Evolutionary conservation across 768 basidiomycete species (phyloP).

Genomic region (Russula emetica): DNA sequence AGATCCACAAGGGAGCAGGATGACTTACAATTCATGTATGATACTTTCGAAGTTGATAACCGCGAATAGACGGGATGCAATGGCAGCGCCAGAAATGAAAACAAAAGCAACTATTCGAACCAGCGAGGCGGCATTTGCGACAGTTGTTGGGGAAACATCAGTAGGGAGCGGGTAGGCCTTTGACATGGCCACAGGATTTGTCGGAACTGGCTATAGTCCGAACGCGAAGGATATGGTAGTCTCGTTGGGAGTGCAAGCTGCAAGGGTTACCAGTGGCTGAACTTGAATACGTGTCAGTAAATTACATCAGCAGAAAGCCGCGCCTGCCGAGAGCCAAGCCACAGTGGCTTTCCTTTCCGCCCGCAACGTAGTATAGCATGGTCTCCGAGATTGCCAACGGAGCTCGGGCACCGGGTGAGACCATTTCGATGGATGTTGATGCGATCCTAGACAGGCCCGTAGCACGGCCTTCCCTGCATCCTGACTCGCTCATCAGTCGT

Average conservation of each 20-base stretch:
- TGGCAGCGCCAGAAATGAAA: conserved; percentile 90
- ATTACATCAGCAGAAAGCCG: conserved; percentile 3
- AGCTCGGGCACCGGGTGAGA: conserved; percentile 11
- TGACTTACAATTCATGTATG: conserved; percentile 94
- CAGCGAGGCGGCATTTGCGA: conserved; percentile 85
- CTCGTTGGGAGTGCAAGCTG: too few relatives aligned
- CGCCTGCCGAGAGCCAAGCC: too few relatives aligned
- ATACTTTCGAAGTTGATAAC: conserved; percentile 99
- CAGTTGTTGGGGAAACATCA: conserved; percentile 63
- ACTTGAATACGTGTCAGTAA: conserved; percentile 6
- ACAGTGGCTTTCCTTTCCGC: too few relatives aligned
- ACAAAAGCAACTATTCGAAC: conserved; percentile 86
- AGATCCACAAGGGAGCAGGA: neutral
- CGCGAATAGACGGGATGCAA: conserved; percentile 93
- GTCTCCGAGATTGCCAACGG: conserved; percentile 18
- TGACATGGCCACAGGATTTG: conserved; percentile 50
- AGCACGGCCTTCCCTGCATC: conserved; percentile 1
- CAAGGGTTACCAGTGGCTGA: neutral
- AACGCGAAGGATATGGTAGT: too few relatives aligned
- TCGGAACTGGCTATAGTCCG: neutral
- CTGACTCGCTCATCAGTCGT: conserved; percentile 10
- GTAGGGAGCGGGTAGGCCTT: conserved; percentile 70
- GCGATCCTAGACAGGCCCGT: conserved; percentile 3
- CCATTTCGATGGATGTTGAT: conserved; percentile 17
- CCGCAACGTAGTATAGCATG: conserved; percentile 4